phyloP scores from a whole-genome alignment of 441 rosid species.

The Mallotus japonicus region DNA sequence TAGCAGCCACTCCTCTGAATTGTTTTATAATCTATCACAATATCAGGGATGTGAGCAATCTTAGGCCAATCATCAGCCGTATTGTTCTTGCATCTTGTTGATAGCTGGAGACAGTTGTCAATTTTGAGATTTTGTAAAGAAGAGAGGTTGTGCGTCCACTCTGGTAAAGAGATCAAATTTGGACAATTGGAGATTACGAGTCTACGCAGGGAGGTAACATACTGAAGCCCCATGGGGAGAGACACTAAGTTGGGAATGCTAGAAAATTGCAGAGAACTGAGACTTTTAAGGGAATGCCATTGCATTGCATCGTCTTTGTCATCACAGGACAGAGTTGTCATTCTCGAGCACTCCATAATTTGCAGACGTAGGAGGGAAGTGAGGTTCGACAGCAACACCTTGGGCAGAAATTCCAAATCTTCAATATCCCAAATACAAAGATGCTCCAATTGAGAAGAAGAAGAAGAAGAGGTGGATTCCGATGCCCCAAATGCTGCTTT shows the following conservation, averaged over 20 bases:
- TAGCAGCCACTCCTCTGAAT: too few species aligned
- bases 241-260: background rate
- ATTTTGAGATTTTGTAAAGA: background rate
- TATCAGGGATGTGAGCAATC: conserved; percentile 18
- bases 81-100: conserved; percentile 9
- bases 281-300: conserved; percentile 11
- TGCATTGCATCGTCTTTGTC: background rate
- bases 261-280: background rate
- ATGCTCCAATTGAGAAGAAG: too few species aligned
- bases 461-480: too few species aligned
- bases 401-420: too few species aligned
- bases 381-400: too few species aligned
- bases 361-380: too few species aligned
- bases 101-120: background rate
- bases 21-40: too few species aligned
- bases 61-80: too few species aligned
- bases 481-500: too few species aligned
- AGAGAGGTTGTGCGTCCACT: conserved; percentile 11
- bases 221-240: background rate
- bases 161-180: background rate
- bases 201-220: background rate
- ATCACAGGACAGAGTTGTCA: too few species aligned
- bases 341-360: too few species aligned
- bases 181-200: conserved; percentile 2
- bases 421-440: too few species aligned